These are phyloP conservation scores for Starmerella vitae DNA, from an alignment of 805 yeast species.

Conservation along the genomic window DNA sequence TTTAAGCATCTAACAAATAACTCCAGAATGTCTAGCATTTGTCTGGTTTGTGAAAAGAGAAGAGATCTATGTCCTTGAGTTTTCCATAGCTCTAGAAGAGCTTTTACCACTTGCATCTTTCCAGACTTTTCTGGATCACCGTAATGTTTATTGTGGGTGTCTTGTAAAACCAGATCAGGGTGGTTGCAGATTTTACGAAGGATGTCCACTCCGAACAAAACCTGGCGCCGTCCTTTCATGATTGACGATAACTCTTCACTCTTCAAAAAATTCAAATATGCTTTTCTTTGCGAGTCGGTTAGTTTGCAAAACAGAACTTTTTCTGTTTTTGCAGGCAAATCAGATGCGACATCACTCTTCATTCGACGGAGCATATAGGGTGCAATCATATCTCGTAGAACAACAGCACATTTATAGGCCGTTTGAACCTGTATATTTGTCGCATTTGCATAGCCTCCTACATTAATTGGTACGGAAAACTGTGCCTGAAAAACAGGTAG, in stretches of 20 bases:
- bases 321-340: slow-evolving; percentile 82
- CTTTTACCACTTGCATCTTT: slow-evolving; percentile 76
- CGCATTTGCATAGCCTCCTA: slow-evolving; percentile 98
- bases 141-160: slow-evolving; percentile 26
- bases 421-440: slow-evolving; percentile 91
- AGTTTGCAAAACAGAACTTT: slow-evolving; percentile 85
- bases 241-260: slow-evolving; percentile 66
- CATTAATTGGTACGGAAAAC: slow-evolving; percentile 80
- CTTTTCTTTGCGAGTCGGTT: slow-evolving; percentile 58
- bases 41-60: slow-evolving; percentile 83
- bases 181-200: slow-evolving; percentile 89
- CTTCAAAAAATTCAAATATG: slow-evolving; percentile 59
- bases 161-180: slow-evolving; percentile 63
- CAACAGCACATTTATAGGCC: slow-evolving; percentile 90
- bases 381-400: slow-evolving; percentile 71
- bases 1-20: slow-evolving; percentile 37
- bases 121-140: slow-evolving; percentile 54
- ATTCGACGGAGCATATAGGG: slow-evolving; percentile 80
- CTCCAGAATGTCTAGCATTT: slow-evolving; percentile 83
- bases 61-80: slow-evolving; percentile 64
- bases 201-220: slow-evolving; percentile 78
- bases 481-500: slow-evolving; percentile 88
- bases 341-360: slow-evolving; percentile 89
- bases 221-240: slow-evolving; percentile 61
- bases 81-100: slow-evolving; percentile 63